Evolutionary conservation across 2,329 filamentous ascomycete species (phyloP).

Genomic region (Dactylonectria macrodidyma): DNA sequence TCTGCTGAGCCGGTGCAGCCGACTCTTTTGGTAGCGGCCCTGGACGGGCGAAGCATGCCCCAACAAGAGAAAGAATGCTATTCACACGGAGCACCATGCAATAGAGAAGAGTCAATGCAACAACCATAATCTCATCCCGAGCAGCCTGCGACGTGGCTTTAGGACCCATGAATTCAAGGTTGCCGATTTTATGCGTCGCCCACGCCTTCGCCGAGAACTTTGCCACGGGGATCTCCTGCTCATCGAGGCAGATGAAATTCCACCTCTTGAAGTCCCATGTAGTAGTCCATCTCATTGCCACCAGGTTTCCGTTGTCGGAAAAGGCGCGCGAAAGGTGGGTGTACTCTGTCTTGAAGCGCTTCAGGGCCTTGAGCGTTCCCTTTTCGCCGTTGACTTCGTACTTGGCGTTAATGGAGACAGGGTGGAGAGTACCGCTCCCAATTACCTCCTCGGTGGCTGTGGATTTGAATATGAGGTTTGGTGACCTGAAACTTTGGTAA

Average conservation of each 20-base stretch:
- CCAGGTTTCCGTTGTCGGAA: conserved; percentile 26
- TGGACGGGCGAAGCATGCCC: conserved; percentile 34
- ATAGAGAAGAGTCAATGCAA: conserved; percentile 38
- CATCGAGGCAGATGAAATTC: conserved; percentile 43
- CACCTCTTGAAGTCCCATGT: conserved; percentile 37
- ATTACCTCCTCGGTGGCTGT: conserved; percentile 9
- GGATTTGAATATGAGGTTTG: conserved; percentile 34
- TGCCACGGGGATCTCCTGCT: conserved; percentile 38
- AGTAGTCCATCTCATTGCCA: conserved; percentile 42
- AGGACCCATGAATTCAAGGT: conserved; percentile 40
- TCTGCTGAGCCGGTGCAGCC: not conserved
- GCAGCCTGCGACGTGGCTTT: conserved; percentile 29
- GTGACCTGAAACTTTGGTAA: conserved; percentile 30
- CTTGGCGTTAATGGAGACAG: conserved; percentile 40
- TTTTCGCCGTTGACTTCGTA: conserved; percentile 41
- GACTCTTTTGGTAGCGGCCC: conserved; percentile 36
- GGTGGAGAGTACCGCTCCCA: conserved; percentile 37
- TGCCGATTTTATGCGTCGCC: conserved; percentile 34
- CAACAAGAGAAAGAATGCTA: conserved; percentile 35
- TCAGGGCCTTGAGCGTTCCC: conserved; percentile 40
- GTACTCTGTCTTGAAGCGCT: conserved; percentile 39
- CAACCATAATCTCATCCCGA: conserved; percentile 39
- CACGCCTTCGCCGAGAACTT: conserved; percentile 38
- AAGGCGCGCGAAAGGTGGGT: conserved; percentile 41
- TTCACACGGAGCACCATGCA: conserved; percentile 36